These are phyloP conservation scores for Magnaporthiopsis poae DNA, from an alignment of 2,329 filamentous ascomycete species.

Conservation along the genomic window DNA sequence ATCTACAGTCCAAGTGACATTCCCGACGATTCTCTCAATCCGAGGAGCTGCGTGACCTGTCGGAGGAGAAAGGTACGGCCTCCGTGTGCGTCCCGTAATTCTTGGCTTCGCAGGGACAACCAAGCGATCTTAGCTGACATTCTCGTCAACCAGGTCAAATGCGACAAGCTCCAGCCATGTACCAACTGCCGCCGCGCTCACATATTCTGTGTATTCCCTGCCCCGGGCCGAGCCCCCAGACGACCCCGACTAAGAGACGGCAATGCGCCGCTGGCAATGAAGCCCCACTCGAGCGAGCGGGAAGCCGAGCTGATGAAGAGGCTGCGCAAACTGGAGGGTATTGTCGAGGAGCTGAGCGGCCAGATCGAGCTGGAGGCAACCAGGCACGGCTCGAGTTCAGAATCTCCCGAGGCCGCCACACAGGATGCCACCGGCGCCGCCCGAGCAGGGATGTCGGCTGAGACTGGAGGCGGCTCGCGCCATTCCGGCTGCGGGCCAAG, in stretches of 20 bases:
- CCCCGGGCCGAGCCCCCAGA: conserved; percentile 61
- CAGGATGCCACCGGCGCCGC: conserved; percentile 11
- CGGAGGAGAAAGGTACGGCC: conserved; percentile 12
- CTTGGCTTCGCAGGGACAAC: background rate
- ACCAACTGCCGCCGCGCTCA: conserved; percentile 57
- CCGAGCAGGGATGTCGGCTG: conserved; percentile 8
- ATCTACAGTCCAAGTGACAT: conserved; percentile 18
- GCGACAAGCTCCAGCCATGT: conserved; percentile 46
- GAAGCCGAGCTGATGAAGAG: conserved; percentile 63
- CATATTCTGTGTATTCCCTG: conserved; percentile 65
- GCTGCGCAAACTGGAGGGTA: conserved; percentile 62
- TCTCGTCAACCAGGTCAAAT: conserved; percentile 17
- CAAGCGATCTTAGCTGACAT: background rate
- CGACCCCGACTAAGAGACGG: conserved; percentile 56
- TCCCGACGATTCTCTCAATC: conserved; percentile 17
- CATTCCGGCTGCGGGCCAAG: conserved; percentile 3
- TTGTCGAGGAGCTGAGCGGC: conserved; percentile 60
- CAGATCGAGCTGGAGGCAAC: conserved; percentile 48
- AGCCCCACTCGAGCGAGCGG: conserved; percentile 50
- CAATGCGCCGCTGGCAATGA: conserved; percentile 38
- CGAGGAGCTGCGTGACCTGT: conserved; percentile 17
- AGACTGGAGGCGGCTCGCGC: conserved; percentile 8
- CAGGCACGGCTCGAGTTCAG: conserved; percentile 25
- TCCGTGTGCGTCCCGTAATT: background rate
- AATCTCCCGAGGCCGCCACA: conserved; percentile 27